These are phyloP conservation scores for Suillus lakei DNA, from an alignment of 768 basidiomycete genomes.

Conservation along the genomic window DNA sequence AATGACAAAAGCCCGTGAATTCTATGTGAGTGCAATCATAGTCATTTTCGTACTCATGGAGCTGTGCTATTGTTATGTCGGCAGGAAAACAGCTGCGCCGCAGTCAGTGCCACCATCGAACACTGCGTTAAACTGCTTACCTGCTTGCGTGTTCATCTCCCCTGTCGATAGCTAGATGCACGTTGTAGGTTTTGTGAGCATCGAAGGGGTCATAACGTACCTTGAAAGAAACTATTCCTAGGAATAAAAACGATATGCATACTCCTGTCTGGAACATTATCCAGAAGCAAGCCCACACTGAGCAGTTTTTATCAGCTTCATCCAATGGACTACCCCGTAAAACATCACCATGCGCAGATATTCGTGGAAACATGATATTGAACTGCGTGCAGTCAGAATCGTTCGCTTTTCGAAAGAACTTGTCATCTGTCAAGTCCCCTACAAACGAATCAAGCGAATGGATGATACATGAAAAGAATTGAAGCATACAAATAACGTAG, in stretches of 20 bases:
- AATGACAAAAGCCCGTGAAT: slow-evolving; percentile 12
- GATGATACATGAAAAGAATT: neutral
- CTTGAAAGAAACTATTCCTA: slow-evolving; percentile 87
- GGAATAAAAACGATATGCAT: slow-evolving; percentile 76
- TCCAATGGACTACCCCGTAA: slow-evolving; percentile 3
- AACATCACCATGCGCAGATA: slow-evolving; percentile 71
- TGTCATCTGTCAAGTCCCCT: slow-evolving; percentile 96
- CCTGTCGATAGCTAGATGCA: slow-evolving; percentile 40
- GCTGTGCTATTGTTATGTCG: slow-evolving; percentile 46
- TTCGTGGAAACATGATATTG: slow-evolving; percentile 68
- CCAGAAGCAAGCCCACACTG: slow-evolving; percentile 90
- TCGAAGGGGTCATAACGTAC: slow-evolving; percentile 39
- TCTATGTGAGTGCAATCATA: slow-evolving; percentile 5
- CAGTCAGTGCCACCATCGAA: slow-evolving; percentile 14
- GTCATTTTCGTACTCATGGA: neutral
- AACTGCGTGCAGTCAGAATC: slow-evolving; percentile 95
- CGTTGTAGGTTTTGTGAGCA: slow-evolving; percentile 11
- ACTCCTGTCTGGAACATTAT: slow-evolving; percentile 77
- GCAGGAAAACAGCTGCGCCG: slow-evolving; percentile 60
- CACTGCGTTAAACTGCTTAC: slow-evolving; percentile 44
- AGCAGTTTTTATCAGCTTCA: slow-evolving; percentile 5
- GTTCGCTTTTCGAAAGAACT: slow-evolving; percentile 93
- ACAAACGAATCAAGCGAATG: slow-evolving; percentile 16
- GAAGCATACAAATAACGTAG: slow-evolving; percentile 80
- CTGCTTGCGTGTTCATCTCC: slow-evolving; percentile 65